Evolutionary conservation across 2,329 filamentous ascomycete genomes (phyloP).

Genomic region (Phoma sp.): DNA sequence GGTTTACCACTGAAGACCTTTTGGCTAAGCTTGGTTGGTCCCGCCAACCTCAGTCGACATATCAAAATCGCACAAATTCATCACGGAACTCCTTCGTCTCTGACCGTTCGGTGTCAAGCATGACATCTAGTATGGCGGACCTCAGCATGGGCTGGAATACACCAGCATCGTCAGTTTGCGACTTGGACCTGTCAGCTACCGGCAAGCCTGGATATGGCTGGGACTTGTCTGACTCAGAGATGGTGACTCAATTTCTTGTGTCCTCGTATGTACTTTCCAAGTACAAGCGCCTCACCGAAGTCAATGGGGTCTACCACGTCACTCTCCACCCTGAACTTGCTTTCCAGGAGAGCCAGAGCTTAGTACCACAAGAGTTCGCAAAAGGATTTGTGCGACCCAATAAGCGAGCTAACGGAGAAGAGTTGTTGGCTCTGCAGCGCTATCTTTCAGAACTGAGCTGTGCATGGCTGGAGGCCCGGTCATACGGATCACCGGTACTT

Average conservation of each 20-base stretch:
- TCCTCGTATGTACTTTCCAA: not conserved
- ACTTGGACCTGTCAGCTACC: not conserved
- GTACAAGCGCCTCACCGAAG: not conserved
- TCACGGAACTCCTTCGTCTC: not conserved
- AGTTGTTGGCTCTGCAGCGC: not conserved
- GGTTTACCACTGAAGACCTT: not conserved
- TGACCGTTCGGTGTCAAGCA: not conserved
- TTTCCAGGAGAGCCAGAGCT: not conserved
- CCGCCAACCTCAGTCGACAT: not conserved
- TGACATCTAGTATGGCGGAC: not conserved
- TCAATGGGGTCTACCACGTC: not conserved
- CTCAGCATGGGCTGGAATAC: not conserved
- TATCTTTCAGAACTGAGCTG: not conserved
- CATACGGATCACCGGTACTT: not conserved
- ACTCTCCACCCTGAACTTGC: not conserved
- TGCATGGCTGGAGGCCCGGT: not conserved
- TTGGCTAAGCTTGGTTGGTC: not conserved
- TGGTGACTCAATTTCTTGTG: not conserved
- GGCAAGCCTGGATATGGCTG: not conserved
- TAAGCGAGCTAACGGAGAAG: not conserved
- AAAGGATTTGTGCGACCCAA: not conserved
- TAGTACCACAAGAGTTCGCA: not conserved
- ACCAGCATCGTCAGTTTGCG: not conserved
- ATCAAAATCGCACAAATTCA: not conserved
- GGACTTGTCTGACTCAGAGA: not conserved